These are phyloP conservation scores for Sphaerobolus stellatus DNA, from an alignment of 1,284 basidiomycete species.

Conservation along the genomic window DNA sequence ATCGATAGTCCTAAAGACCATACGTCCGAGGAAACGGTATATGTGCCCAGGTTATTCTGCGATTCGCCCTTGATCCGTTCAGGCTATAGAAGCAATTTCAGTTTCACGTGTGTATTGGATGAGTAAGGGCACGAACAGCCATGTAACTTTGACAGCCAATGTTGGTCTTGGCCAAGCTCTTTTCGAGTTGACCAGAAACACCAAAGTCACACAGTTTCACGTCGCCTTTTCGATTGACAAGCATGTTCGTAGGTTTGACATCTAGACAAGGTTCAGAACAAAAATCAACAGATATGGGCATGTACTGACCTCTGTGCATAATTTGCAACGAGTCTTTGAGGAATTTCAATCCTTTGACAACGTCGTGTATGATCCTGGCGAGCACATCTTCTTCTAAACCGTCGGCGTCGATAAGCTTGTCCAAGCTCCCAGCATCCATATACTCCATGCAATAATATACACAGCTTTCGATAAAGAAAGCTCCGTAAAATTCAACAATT, in stretches of 20 bases:
- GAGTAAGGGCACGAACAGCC: slow-evolving; percentile 64
- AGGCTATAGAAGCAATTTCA: slow-evolving; percentile 50
- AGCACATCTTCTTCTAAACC: slow-evolving; percentile 85
- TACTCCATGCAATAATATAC: slow-evolving; percentile 99
- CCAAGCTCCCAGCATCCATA: slow-evolving; percentile 95
- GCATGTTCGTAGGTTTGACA: slow-evolving; percentile 97
- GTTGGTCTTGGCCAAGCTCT: slow-evolving; percentile 95
- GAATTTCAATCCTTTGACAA: slow-evolving; percentile 92
- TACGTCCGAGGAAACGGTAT: slow-evolving; percentile 96
- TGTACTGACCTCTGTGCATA: slow-evolving; percentile 82
- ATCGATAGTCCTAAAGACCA: slow-evolving; percentile 98
- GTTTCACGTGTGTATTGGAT: background rate
- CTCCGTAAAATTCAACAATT: slow-evolving; percentile 98
- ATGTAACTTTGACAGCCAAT: slow-evolving; percentile 99
- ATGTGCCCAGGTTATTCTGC: slow-evolving; percentile 82
- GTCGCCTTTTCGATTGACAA: slow-evolving; percentile 86
- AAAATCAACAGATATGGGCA: background rate
- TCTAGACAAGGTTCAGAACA: slow-evolving; percentile 43
- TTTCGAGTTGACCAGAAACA: slow-evolving; percentile 95
- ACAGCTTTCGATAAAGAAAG: slow-evolving; percentile 97
- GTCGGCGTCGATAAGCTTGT: slow-evolving; percentile 63
- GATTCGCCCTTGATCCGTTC: slow-evolving; percentile 96
- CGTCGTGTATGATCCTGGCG: slow-evolving; percentile 77
- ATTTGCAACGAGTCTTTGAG: slow-evolving; percentile 96
- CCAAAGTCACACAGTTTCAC: slow-evolving; percentile 98